Evolutionary conservation across 164 flowering plant species (phyloP).

Genomic region (Kalanchoe fedtschenkoi): DNA sequence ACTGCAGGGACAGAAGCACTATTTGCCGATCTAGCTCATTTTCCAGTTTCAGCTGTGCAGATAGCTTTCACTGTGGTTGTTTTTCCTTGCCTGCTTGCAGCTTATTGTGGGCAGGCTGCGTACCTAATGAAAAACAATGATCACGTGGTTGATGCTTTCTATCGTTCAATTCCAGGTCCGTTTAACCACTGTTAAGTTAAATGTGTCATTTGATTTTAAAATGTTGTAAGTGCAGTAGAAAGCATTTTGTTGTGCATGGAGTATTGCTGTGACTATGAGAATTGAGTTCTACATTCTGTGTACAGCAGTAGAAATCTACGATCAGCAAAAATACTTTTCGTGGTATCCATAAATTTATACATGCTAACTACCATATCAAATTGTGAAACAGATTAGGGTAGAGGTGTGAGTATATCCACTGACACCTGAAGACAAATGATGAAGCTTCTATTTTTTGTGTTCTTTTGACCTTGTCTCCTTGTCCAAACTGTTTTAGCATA

Average conservation of each 20-base stretch:
- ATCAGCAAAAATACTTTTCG: not conserved
- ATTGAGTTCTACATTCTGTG: not conserved
- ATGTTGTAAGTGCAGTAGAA: not conserved
- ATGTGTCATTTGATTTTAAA: not conserved
- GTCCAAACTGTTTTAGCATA: not conserved
- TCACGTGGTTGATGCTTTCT: constrained; percentile 67
- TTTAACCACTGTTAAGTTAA: constrained; percentile 4
- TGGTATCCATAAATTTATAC: not conserved
- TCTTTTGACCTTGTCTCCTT: not conserved
- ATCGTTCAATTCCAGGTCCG: constrained; percentile 87
- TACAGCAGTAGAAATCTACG: not conserved
- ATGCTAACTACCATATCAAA: not conserved
- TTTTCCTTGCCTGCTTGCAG: constrained; percentile 89
- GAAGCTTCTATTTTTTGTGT: not conserved
- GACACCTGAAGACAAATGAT: not conserved
- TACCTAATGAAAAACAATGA: constrained; percentile 56
- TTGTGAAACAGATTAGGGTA: not conserved
- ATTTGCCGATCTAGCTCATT: constrained; percentile 87
- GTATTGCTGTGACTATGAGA: not conserved
- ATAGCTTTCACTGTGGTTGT: constrained; percentile 83
- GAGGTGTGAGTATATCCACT: not conserved
- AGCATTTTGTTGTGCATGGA: too few relatives aligned
- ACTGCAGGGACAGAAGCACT: constrained; percentile 92
- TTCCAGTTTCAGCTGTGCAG: constrained; percentile 80
- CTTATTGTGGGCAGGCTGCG: constrained; percentile 95